Base-by-base conservation (phyloP, 257 asterid species). In the Perilla frutescens region DNA sequence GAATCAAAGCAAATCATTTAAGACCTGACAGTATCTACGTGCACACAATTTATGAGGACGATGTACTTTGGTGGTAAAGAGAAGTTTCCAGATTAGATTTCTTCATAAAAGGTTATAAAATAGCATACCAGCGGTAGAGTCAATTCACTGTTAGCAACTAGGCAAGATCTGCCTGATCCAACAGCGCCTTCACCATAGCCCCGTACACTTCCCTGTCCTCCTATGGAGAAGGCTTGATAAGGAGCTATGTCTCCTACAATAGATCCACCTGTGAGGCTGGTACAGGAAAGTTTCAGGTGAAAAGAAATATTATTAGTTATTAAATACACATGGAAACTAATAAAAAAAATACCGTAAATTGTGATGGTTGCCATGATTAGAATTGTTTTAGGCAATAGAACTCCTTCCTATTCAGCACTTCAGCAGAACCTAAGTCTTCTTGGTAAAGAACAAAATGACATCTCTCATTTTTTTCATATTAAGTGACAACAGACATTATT, bases 181-280 rank as follows among this genome's bases (percentile, higher is more conserved):
- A 94, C 90, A 29, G 97, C 97, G 82, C 99, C 99, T 75, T 91
- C 99, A 66, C 96, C 97, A 54, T 91, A 94, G 59, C 99, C 99
- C 53, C 98, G 90, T 40, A 94, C 92, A 37, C 98, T 91, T 39
- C 97, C 89, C 77, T 78, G 84, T 59, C 99, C 99, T 26, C 99
- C 99, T 54, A 94, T 88, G 31, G 99, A 84, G 79, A 94, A 94
- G 79, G 99, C 96, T 82, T 94, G 98, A 86, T 91, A 94, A 62
- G 98, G 99, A 85, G 99, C 99, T 76, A 94, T 94, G 77, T 94
- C 96, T 61, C 99, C 99, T 36, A 91, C 99, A 50, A 90, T 67
- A 26, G 99, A 94, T 55, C 98, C 99, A 68, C 99, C 97, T 32
- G 90, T 87, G 77, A 94, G 87, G 87, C 99, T 94, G 88, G 77